Conservation (phyloP, 306 rosid species). For the Prunus kanzakura region DNA sequence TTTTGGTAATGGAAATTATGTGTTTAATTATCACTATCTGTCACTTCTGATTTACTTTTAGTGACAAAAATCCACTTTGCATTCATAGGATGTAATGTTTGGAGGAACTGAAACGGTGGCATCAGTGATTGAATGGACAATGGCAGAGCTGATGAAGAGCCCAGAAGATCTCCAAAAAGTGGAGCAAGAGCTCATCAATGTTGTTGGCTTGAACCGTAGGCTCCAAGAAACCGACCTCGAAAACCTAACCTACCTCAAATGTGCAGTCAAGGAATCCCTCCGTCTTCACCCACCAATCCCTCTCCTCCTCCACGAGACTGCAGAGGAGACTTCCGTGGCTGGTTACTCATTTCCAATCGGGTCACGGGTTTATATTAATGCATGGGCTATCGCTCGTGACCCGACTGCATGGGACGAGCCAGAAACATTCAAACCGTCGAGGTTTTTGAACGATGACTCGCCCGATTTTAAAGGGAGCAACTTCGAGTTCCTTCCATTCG, state of each 20-base stretch:
- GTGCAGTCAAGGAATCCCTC: constrained; percentile 45
- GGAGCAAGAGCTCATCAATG: constrained; percentile 38
- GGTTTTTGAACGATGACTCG: constrained; percentile 31
- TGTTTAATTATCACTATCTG: background rate
- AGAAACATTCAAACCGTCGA: constrained; percentile 37
- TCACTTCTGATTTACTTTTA: background rate
- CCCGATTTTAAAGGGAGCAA: constrained; percentile 49
- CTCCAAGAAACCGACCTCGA: constrained; percentile 37
- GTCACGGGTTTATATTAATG: constrained; percentile 44
- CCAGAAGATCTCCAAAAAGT: constrained; percentile 32
- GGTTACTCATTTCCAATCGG: constrained; percentile 42
- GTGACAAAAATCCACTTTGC: background rate
- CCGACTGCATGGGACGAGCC: constrained; percentile 40
- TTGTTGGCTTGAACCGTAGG: constrained; percentile 35
- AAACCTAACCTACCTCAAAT: constrained; percentile 34
- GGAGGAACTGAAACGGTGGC: constrained; percentile 64
- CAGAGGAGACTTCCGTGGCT: constrained; percentile 18
- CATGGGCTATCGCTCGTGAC: constrained; percentile 49
- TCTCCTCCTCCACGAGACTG: constrained; percentile 49
- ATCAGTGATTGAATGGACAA: constrained; percentile 51
- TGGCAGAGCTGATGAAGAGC: constrained; percentile 49
- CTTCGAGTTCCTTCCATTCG: constrained; percentile 55
- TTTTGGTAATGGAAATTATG: background rate
- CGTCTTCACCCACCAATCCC: constrained; percentile 66
- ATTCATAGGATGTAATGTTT: constrained; percentile 51